Evolutionary conservation across 495 filamentous ascomycete species (phyloP).

Genomic region (Xylaria nigripes): DNA sequence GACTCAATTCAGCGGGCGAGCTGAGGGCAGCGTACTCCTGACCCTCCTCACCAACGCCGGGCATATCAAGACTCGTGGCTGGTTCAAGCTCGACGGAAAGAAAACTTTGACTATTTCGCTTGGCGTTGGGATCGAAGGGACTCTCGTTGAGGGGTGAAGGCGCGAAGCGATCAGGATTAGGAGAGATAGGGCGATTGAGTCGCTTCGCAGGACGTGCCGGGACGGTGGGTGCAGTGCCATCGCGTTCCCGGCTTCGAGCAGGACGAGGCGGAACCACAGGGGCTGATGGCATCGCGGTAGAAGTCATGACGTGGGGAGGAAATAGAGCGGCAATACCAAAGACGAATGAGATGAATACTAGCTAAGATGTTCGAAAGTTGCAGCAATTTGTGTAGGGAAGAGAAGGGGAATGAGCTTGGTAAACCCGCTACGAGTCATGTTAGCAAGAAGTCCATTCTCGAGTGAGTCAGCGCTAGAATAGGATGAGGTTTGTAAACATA

Average conservation of each 20-base stretch:
- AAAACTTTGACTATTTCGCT: slow-evolving; percentile 36
- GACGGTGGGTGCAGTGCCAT: slow-evolving; percentile 39
- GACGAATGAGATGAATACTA: slow-evolving; percentile 13
- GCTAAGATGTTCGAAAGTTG: slow-evolving; percentile 17
- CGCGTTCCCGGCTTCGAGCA: slow-evolving; percentile 33
- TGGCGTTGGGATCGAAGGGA: slow-evolving; percentile 24
- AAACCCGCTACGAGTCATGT: background rate
- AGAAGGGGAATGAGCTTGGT: slow-evolving; percentile 14
- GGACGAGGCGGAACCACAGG: slow-evolving; percentile 60
- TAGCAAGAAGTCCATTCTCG: background rate
- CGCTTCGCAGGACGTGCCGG: slow-evolving; percentile 65
- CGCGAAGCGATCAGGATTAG: slow-evolving; percentile 66
- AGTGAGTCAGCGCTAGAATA: background rate
- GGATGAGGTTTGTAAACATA: background rate
- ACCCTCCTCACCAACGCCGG: slow-evolving; percentile 82
- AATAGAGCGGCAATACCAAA: background rate
- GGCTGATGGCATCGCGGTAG: slow-evolving; percentile 46
- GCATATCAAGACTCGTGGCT: slow-evolving; percentile 70
- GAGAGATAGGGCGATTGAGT: slow-evolving; percentile 69
- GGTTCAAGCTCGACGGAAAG: slow-evolving; percentile 46
- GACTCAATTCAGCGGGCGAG: slow-evolving; percentile 19
- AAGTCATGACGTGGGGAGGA: slow-evolving; percentile 31
- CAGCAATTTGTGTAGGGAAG: slow-evolving; percentile 12
- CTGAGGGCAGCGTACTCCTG: slow-evolving; percentile 65
- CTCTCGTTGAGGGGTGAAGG: slow-evolving; percentile 77